A percentile compares a stretch with the other conserved stretches of the same genome.
phyloP scores from a whole-genome alignment of 2,329 filamentous ascomycete genomes.

The Penicillium sclerotigenum region DNA sequence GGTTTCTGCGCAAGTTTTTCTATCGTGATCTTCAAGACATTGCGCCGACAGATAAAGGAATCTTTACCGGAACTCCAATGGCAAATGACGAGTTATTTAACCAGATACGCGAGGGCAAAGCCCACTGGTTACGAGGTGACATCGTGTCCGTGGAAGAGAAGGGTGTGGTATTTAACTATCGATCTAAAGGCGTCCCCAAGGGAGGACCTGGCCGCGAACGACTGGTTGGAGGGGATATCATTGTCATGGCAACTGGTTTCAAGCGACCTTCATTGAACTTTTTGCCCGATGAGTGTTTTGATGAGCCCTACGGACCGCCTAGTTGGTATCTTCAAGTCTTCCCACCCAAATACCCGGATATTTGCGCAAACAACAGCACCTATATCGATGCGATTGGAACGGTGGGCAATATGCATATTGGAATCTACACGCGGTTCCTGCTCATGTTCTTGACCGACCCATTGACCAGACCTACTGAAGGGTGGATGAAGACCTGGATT shows the following conservation, averaged over 20 bases:
- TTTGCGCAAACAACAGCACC: slow-evolving; percentile 80
- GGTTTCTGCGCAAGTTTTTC: slow-evolving; percentile 71
- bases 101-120: slow-evolving; percentile 67
- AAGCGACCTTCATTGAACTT: slow-evolving; percentile 70
- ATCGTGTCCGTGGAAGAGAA: slow-evolving; percentile 63
- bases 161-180: slow-evolving; percentile 69
- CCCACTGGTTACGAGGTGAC: slow-evolving; percentile 78
- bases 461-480: slow-evolving; percentile 65
- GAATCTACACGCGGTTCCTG: slow-evolving; percentile 80
- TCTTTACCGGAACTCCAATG: slow-evolving; percentile 86
- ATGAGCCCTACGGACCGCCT: slow-evolving; percentile 70
- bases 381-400: slow-evolving; percentile 77
- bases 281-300: slow-evolving; percentile 69
- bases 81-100: slow-evolving; percentile 79
- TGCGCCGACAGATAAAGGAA: slow-evolving; percentile 60
- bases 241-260: slow-evolving; percentile 82
- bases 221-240: slow-evolving; percentile 68
- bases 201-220: slow-evolving; percentile 68
- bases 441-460: slow-evolving; percentile 84
- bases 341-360: slow-evolving; percentile 67
- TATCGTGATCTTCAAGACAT: slow-evolving; percentile 77
- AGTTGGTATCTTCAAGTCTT: slow-evolving; percentile 90
- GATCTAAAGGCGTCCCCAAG: slow-evolving; percentile 68
- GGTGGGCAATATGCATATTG: slow-evolving; percentile 84
- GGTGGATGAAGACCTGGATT: slow-evolving; percentile 82